Evolutionary conservation across 164 flowering plant genomes (phyloP), one percentile per base, ranked within the genome.

Genomic region (Liquidambar formosana): DNA sequence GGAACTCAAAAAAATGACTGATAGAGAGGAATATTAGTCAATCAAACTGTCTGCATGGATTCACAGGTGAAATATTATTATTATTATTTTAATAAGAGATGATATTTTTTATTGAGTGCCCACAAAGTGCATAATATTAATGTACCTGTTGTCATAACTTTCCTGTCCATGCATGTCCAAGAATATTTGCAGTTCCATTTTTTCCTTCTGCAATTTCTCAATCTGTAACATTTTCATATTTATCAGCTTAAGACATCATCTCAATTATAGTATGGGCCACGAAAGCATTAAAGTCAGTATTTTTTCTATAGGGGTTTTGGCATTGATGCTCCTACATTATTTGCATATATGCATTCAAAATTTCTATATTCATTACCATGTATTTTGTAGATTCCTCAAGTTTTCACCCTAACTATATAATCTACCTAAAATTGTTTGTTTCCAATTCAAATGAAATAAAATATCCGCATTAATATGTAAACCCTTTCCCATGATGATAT

Each of bases 111-210:
- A n/a, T n/a, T n/a, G n/a, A n/a, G 18, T 51, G 10, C 54, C 54
- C 19, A 4, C 54, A 16, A 51, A 51, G 54, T 51, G 23, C 15
- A 5, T 44, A 60, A 49, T 22, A 72, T 28, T 16, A 47, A 62
- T 53, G 45, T 86, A 88, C 98, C 97, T 93, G 63, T 77, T 82
- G 61, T 88, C 98, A 78, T 72, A 79, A 38, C 81, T 82, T 70
- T 85, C 93, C 65, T 88, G 92, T 63, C 86, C 90, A 80, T 86
- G 81, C 96, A 95, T 89, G 63, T 93, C 96, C 82, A 91, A 62
- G 61, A 86, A 79, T 65, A 86, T 77, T 68, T 90, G 85, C 63
- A 83, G 72, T 76, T 93, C 97, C 66, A 80, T 74, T 73, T 82
- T 89, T 72, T 89, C 93, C 83, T 84, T 90, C 81, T 86, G 87